Percentiles rank a stretch among this genome's conserved stretches.
Conservation (phyloP, 345 rosid species). For the Lenwebbia sp. region DNA sequence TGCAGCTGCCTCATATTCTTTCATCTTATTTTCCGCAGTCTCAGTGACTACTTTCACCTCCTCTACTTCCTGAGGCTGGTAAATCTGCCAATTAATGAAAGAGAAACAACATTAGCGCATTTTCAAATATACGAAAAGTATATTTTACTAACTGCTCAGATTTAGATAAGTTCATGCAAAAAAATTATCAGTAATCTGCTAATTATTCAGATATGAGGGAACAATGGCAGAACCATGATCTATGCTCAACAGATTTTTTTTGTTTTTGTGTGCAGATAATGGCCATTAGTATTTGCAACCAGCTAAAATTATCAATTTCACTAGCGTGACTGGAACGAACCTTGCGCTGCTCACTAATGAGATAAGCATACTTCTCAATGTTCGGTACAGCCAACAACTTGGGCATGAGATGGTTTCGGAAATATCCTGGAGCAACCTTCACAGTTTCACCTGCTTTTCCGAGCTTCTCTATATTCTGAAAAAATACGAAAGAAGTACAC, state of each 20-base stretch:
- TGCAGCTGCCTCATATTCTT: conserved; percentile 74
- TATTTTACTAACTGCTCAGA: neutral
- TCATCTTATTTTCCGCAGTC: conserved; percentile 28
- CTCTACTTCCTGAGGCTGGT: conserved; percentile 59
- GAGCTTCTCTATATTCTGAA: conserved; percentile 81
- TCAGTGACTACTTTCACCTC: conserved; percentile 52
- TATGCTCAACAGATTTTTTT: neutral
- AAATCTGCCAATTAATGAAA: conserved; percentile 28
- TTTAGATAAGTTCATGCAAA: neutral
- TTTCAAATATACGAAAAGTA: neutral
- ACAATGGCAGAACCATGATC: neutral
- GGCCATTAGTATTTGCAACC: neutral
- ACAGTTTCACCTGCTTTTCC: conserved; percentile 89
- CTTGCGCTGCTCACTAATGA: conserved; percentile 84
- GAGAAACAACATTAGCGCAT: neutral
- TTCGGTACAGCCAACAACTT: conserved; percentile 91
- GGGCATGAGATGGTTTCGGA: conserved; percentile 91
- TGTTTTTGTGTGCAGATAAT: neutral
- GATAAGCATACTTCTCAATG: conserved; percentile 82
- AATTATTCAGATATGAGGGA: neutral
- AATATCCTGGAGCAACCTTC: conserved; percentile 91
- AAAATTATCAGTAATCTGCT: neutral
- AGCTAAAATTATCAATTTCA: neutral
- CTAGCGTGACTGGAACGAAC: conserved; percentile 10
- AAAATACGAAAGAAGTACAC: neutral